Percentiles rank a stretch among this genome's conserved stretches.
phyloP scores from a whole-genome alignment of 225 moss, liverwort and hornwort species.

The Takakia lepidozioides region DNA sequence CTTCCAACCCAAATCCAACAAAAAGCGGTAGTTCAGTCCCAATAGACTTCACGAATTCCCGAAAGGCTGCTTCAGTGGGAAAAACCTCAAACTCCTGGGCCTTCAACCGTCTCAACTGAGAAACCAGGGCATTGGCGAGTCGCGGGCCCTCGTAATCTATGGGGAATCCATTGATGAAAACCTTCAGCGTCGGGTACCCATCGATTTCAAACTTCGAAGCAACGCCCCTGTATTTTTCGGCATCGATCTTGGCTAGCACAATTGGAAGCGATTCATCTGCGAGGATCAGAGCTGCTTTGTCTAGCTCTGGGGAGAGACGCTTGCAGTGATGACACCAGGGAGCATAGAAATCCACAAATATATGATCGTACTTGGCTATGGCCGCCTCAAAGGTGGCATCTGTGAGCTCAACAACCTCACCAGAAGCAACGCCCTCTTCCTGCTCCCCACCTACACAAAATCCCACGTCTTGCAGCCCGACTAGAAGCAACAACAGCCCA shows the following conservation, averaged over 20 bases:
- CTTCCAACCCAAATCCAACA: constrained; percentile 71
- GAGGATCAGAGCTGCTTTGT: constrained; percentile 60
- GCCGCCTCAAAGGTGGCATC: constrained; percentile 30
- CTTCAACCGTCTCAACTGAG: constrained; percentile 60
- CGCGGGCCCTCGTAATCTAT: constrained; percentile 75
- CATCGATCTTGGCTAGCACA: constrained; percentile 77
- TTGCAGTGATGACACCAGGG: constrained; percentile 54
- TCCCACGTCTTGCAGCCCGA: too few species aligned
- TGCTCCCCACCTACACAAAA: too few species aligned
- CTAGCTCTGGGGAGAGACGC: constrained; percentile 42
- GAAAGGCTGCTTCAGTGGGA: constrained; percentile 42
- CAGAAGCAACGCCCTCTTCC: constrained; percentile 25
- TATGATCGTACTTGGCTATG: constrained; percentile 26
- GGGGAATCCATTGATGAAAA: constrained; percentile 85
- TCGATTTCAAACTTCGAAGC: constrained; percentile 55
- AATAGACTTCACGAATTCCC: constrained; percentile 36
- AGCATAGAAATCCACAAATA: constrained; percentile 52
- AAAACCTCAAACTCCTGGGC: constrained; percentile 50
- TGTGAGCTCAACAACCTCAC: constrained; percentile 42
- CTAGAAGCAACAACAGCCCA: too few species aligned
- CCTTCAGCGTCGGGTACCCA: constrained; percentile 91
- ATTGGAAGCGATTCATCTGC: constrained; percentile 40
- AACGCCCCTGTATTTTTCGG: constrained; percentile 46
- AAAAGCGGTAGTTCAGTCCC: constrained; percentile 62
- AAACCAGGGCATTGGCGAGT: constrained; percentile 54